A percentile compares a stretch with the other conserved stretches of the same genome.
Evolutionary conservation across 1,284 basidiomycete species (phyloP).

Genomic region (Schizophyllum commune): DNA sequence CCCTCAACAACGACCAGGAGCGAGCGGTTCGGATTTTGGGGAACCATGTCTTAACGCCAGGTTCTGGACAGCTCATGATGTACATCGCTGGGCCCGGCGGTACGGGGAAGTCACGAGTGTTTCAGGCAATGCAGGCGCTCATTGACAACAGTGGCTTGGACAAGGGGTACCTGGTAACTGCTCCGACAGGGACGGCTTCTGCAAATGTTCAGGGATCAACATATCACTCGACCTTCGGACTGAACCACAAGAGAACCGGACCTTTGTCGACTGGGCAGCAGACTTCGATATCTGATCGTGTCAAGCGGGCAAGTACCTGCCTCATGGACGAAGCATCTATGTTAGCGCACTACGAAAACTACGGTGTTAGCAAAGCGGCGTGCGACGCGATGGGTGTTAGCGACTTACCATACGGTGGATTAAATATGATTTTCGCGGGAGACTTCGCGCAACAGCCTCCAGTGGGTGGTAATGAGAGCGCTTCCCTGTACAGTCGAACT

Average conservation of each 20-base stretch:
- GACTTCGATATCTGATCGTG: constrained; percentile 23
- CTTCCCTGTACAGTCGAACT: constrained; percentile 10
- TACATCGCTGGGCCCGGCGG: constrained; percentile 18
- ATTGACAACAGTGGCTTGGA: constrained; percentile 9
- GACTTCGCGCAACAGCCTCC: constrained; percentile 32
- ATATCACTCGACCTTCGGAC: constrained; percentile 12
- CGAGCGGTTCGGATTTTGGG: constrained; percentile 12
- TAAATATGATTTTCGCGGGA: constrained; percentile 31
- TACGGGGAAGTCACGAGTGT: constrained; percentile 19
- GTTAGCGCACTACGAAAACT: constrained; percentile 24
- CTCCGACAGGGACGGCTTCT: constrained; percentile 18
- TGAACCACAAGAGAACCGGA: constrained; percentile 1
- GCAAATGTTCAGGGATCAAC: constrained; percentile 16
- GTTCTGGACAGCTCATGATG: constrained; percentile 13
- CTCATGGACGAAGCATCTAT: constrained; percentile 37
- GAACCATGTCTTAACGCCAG: constrained; percentile 3
- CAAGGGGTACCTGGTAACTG: constrained; percentile 11
- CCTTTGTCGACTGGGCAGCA: neutral
- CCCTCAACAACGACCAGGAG: constrained; percentile 16
- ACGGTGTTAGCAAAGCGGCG: constrained; percentile 21
- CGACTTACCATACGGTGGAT: constrained; percentile 24
- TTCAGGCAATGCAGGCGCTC: constrained; percentile 15
- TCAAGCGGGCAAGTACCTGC: constrained; percentile 29
- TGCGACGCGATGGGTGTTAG: constrained; percentile 21
- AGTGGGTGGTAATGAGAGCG: constrained; percentile 12